phyloP scores from a whole-genome alignment of 73 alveolate genomes.

The Paramecium pentaurelia region DNA sequence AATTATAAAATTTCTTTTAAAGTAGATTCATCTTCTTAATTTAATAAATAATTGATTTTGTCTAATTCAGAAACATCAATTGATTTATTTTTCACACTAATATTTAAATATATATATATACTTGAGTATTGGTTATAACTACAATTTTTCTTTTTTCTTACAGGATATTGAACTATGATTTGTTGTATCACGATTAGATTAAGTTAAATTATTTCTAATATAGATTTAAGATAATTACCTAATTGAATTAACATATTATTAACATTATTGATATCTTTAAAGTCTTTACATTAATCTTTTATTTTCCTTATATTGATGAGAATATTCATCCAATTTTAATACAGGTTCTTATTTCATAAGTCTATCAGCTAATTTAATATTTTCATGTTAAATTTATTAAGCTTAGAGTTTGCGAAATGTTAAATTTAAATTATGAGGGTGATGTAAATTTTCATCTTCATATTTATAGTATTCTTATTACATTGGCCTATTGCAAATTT shows the following conservation, averaged over 20 bases:
- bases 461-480: background rate
- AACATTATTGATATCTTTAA: background rate
- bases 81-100: background rate
- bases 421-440: constrained; percentile 36
- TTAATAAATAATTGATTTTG: background rate
- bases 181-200: background rate
- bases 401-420: background rate
- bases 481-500: constrained; percentile 15
- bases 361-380: constrained; percentile 1
- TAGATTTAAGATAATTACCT: background rate
- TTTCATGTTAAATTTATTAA: constrained; percentile 10
- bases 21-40: background rate
- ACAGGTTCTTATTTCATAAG: constrained; percentile 39
- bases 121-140: background rate
- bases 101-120: background rate
- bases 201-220: background rate
- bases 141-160: background rate
- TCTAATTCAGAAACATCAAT: background rate
- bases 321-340: background rate
- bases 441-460: constrained; percentile 16
- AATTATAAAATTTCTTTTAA: background rate
- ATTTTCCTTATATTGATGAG: background rate
- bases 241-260: background rate
- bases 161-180: background rate
- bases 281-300: background rate